Evolutionary conservation across 805 yeast genomes (phyloP), one percentile per base, ranked within the genome.

Genomic region (Candida montana): DNA sequence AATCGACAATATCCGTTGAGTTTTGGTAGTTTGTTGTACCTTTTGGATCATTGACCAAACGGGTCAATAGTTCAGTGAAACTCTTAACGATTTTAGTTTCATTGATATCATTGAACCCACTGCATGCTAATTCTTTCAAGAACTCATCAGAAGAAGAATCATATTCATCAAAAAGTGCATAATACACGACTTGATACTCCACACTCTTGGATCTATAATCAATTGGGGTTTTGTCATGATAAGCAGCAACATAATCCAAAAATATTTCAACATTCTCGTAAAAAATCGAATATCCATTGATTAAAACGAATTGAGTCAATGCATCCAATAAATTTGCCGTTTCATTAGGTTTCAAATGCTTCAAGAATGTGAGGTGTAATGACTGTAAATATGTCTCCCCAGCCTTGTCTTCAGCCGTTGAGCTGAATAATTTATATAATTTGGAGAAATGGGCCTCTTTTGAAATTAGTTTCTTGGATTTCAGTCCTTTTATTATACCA

Each of bases 401-500:
- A 5, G 88, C 59, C 4, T 67, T 74, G 12, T 79, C 83, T 50
- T 79, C 83, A 27, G 64, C 54, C 30, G 58, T 56, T 11, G 61
- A 56, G 27, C 58, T 61, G 46, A 68, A 72, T 8, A 75, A 50
- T 13, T 58, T 53, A 18, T 53, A 49, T 3, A 77, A 40, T 4
- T 56, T 28, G 2, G 36, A 17, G 2, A 71, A 38, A 27, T 71
- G 68, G n/a, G 0, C 35, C 10, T 5, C 41, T 6, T 3, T 33
- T 39, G 11, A 71, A n/a, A n/a, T 41, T 3, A 61, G 34, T 31
- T 52, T 30, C 18, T 40, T 16, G 4, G 52, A 57, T 15, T 58
- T 50, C 19, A 83, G 59, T 1, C 85, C 89, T n/a, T 63, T 50
- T 9, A 73, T 52, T 11, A 86, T 47, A 5, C 93, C 95, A 23